Conservation (phyloP, 495 filamentous ascomycete genomes). For the Daldinia concentrica region DNA sequence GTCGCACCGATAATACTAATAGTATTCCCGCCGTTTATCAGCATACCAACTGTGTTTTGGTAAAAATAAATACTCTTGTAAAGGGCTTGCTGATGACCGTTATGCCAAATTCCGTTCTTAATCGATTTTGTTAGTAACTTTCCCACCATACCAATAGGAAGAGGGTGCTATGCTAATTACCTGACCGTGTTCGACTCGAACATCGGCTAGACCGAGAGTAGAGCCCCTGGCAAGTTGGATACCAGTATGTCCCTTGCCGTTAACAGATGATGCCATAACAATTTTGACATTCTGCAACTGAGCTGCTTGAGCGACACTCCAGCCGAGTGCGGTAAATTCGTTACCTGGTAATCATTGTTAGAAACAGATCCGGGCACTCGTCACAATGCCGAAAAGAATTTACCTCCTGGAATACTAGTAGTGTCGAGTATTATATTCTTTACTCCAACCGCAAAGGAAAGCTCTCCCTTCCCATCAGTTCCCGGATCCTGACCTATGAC, state of each 20-base stretch:
- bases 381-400: neutral
- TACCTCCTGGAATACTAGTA: slow-evolving; percentile 60
- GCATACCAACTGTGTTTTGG: slow-evolving; percentile 65
- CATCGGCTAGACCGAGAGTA: slow-evolving; percentile 49
- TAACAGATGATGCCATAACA: slow-evolving; percentile 59
- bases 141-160: neutral
- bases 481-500: slow-evolving; percentile 62
- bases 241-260: slow-evolving; percentile 66
- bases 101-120: slow-evolving; percentile 61
- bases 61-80: slow-evolving; percentile 72
- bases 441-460: slow-evolving; percentile 69
- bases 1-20: slow-evolving; percentile 59
- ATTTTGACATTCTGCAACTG: slow-evolving; percentile 77
- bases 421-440: slow-evolving; percentile 76
- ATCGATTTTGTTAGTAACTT: slow-evolving; percentile 16
- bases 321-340: slow-evolving; percentile 68
- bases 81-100: slow-evolving; percentile 76
- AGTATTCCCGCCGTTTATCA: slow-evolving; percentile 69
- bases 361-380: neutral
- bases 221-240: slow-evolving; percentile 67
- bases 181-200: slow-evolving; percentile 52
- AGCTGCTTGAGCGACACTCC: slow-evolving; percentile 73
- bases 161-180: slow-evolving; percentile 28
- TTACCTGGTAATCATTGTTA: slow-evolving; percentile 40
- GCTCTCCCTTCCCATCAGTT: slow-evolving; percentile 41